Base-by-base conservation (phyloP, 1,284 basidiomycete genomes). In the Anthracocystis setariae region DNA sequence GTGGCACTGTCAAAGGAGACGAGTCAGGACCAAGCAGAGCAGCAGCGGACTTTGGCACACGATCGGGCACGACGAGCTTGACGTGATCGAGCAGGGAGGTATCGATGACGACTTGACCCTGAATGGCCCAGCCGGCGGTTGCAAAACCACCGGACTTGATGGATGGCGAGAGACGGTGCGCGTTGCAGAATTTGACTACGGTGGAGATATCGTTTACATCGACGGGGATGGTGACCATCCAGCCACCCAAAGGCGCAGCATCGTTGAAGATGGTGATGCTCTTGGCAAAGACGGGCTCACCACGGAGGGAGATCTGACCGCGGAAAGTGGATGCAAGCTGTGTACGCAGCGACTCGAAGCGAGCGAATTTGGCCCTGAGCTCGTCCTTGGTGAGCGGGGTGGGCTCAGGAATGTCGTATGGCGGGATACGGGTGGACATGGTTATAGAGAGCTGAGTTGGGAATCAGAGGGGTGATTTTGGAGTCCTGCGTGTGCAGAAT, bases 81-180 rank as follows among this genome's bases (percentile, higher is more conserved):
- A 86, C 46, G 89, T 88, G 54, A 85, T 85, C 56, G 66, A 94
- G 85, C 74, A 86, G 86, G 70, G 86, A 87, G 57, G 94, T 84
- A 84, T 94, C 92, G 75, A 94, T 83, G 72, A 94, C 89, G 54
- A 94, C 85, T 77, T 93, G 90, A 39, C 92, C 92, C 32, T 89
- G 89, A 51, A 94, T 88, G 13, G 91, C 88, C 90, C 91, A 93
- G 3, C 93, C 92, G 10, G 90, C 91, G 3, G 91, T 93, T 8
- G 92, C 92, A 79, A 90, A 93, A 0, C 93, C 92, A 17, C 92
- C 92, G 0, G 91, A 90, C 82, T 91, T 92, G 76, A 93, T 86
- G n/a, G 91, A 92, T 5, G 90, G 87, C n/a, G 89, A 89, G 3
- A 94, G 84, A 0, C 82, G 81, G 75, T 93, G 86, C 51, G 87